phyloP scores from a whole-genome alignment of 768 basidiomycete species.

The Trametes elegans region DNA sequence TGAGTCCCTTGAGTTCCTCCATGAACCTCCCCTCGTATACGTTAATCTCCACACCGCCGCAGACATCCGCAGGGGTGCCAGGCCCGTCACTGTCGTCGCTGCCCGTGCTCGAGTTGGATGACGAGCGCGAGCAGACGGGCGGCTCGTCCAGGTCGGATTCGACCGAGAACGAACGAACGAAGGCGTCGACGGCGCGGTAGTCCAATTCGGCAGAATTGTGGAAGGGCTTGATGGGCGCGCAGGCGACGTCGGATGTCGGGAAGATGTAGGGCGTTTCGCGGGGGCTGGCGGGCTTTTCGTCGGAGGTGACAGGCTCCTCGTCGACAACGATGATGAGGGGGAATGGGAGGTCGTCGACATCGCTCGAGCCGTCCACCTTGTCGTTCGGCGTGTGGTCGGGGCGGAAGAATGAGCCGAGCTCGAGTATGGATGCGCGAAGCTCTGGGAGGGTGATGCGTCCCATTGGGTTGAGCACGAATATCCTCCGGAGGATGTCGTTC shows the following conservation, averaged over 20 bases:
- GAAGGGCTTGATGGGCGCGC: not conserved
- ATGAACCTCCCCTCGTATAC: conserved; percentile 5
- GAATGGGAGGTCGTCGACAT: not conserved
- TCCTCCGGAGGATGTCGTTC: conserved; percentile 44
- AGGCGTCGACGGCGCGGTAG: not conserved
- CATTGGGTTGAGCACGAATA: conserved; percentile 67
- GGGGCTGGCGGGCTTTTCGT: no score
- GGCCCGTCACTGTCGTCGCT: not conserved
- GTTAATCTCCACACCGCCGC: conserved; percentile 1
- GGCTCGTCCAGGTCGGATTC: not conserved
- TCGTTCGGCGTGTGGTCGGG: conserved; percentile 40
- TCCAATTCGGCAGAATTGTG: not conserved
- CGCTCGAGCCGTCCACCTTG: not conserved
- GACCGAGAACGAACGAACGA: not conserved
- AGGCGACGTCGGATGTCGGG: not conserved
- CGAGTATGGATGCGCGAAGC: conserved; percentile 54
- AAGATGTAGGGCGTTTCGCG: conserved; percentile 1
- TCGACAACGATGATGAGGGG: not conserved
- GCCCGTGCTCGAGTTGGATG: not conserved
- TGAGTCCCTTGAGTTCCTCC: not conserved
- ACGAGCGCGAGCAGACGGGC: not conserved
- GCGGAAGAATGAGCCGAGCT: conserved; percentile 61
- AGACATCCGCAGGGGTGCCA: not conserved
- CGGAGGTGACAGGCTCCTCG: not conserved
- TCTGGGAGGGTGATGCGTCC: conserved; percentile 59